A percentile compares a stretch with the other conserved stretches of the same genome.
These are phyloP conservation scores for Gymnopilus dilepis DNA, from an alignment of 768 basidiomycete species.

Conservation along the genomic window DNA sequence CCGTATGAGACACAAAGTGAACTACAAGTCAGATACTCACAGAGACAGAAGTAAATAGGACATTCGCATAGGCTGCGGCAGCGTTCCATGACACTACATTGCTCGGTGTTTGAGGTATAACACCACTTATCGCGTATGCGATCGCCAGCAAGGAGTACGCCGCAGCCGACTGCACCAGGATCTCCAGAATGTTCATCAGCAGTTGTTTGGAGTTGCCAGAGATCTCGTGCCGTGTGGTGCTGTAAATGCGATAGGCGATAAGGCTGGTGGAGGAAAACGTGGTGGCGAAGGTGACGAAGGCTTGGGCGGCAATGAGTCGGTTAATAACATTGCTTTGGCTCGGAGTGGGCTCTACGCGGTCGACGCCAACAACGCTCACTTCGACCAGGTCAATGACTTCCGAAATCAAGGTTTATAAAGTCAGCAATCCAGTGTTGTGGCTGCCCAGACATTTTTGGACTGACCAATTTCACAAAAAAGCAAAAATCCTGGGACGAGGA, in stretches of 20 bases:
- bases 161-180: constrained; percentile 7
- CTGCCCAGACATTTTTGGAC: too few relatives aligned
- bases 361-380: too few relatives aligned
- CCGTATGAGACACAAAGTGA: too few relatives aligned
- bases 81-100: too few relatives aligned
- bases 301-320: neutral
- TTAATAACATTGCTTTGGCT: neutral
- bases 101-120: too few relatives aligned
- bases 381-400: too few relatives aligned
- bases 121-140: neutral
- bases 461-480: too few relatives aligned
- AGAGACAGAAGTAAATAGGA: neutral
- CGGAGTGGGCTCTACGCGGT: too few relatives aligned
- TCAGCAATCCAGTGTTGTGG: too few relatives aligned
- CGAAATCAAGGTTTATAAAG: too few relatives aligned
- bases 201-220: neutral
- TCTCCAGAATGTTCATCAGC: neutral
- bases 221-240: neutral
- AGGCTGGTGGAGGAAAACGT: neutral
- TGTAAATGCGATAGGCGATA: neutral
- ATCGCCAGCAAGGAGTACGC: neutral
- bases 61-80: too few relatives aligned
- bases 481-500: neutral
- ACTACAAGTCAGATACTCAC: neutral
- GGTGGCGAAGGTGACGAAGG: neutral